Evolutionary conservation across 352 stramenopile species (phyloP), one percentile per base, ranked within the genome.

Genomic region (Globisporangium spiculum): DNA sequence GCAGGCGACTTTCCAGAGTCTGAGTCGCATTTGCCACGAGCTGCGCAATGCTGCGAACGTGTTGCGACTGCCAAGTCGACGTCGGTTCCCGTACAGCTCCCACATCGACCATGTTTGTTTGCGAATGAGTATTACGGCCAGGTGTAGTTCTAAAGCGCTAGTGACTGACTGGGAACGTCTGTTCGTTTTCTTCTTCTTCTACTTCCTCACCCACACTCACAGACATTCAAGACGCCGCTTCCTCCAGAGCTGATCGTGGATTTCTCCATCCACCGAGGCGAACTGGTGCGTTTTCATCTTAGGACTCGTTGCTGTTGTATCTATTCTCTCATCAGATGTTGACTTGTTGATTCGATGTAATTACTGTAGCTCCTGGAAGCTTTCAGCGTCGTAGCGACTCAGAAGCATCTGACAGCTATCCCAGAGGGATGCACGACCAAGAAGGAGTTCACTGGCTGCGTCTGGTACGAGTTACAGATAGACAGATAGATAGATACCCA

Each of bases 181-280:
- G 52, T n/a, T 20, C 50, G 9, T 32, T 27, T 58, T 38, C 9
- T 26, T 41, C 26, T 53, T 30, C 10, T 44, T 60, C 18, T 60
- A 46, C 48, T 30, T 7, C 4, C 30, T 2, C 4, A 32, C 32
- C 12, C 10, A 44, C 36, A 44, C 3, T 44, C 12, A 3, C 48
- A 91, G 83, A 81, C 75, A 18, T 96, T 94, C 68, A 89, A 93
- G 66, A 79, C 88, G 5, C 57, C 75, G 44, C 73, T 96, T 24
- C 86, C 86, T 9, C 77, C 77, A 1, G 86, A 94, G 69, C 73
- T 94, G 26, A 79, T 94, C 18, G 80, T 96, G 26, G 88, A 96
- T 44, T 93, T 94, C 62, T 96, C 88, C 9, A 84, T 96, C 46
- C 82, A 94, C 59, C 83, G 85, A 20, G 88, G 84, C 36, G 84